Evolutionary conservation across 805 yeast genomes (phyloP), one percentile per base, ranked within the genome.

Genomic region (Candida nitratophila): DNA sequence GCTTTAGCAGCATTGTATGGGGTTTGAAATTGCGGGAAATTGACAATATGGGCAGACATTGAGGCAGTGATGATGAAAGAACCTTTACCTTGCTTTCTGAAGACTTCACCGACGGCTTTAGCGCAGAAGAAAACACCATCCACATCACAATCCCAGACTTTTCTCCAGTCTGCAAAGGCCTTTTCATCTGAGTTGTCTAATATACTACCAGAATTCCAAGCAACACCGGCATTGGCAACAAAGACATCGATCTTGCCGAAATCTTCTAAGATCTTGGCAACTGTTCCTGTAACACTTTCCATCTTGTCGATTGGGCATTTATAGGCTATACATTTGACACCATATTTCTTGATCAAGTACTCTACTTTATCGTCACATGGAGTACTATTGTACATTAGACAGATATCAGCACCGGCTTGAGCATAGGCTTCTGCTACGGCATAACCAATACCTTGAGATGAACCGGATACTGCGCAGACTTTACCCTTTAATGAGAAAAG

Each of bases 191-290:
- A 56, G 47, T 67, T 59, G 39, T 65, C 66, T 6, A 54, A 42
- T 48, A 79, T 60, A 17, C 75, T 75, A 20, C 90, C 89, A 26
- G 75, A 70, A 20, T 78, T 73, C 95, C 95, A 87, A 15, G 88
- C 81, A 40, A 86, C 79, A 36, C 96, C 96, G 14, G 96, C 96
- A 61, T 88, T 88, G 54, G 95, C 95, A 39, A 88, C 93, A 56
- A 86, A 83, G 24, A 86, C 68, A 63, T 88, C 96, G 51, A 88
- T 78, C 48, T 77, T 77, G 26, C 91, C 93, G 60, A 88, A 87
- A 57, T 86, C 95, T 47, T 64, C 50, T 49, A 70, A 75, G 48
- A 80, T 77, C 60, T 70, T 71, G 33, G 56, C 60, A 42, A 83
- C 67, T 15, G 76, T 70, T 17, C 50, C 52, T 48, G 73, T 73